These are phyloP conservation scores for Dimocarpus longan DNA, from an alignment of 345 rosid species.

Conservation along the genomic window DNA sequence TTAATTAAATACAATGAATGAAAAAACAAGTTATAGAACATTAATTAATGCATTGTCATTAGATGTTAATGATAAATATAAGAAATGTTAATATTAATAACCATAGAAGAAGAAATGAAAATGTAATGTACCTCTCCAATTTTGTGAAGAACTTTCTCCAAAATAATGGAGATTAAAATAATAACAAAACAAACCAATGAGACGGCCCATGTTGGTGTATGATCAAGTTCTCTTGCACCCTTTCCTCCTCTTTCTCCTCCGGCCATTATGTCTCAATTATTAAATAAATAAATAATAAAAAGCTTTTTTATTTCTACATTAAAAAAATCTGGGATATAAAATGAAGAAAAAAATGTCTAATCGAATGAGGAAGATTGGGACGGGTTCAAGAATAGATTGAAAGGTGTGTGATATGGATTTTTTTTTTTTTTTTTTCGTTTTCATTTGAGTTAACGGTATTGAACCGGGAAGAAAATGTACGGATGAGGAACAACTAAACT, in stretches of 20 bases:
- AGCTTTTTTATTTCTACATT: neutral
- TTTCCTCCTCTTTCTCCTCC: conserved; percentile 41
- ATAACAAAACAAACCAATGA: conserved; percentile 70
- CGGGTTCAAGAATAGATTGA: no score
- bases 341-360: neutral
- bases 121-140: conserved; percentile 49
- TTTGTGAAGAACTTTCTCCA: conserved; percentile 67
- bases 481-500: conserved; percentile 30
- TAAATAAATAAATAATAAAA: neutral
- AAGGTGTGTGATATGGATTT: neutral
- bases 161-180: conserved; percentile 60
- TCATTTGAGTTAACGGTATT: conserved; percentile 22
- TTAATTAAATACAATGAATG: no score
- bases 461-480: conserved; percentile 27
- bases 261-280: conserved; percentile 36
- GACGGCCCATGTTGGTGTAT: conserved; percentile 98
- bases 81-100: no score
- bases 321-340: neutral
- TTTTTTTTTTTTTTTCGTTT: neutral
- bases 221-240: conserved; percentile 76
- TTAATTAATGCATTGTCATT: neutral
- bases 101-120: neutral
- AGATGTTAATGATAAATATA: neutral
- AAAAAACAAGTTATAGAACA: no score
- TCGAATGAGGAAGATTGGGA: neutral